phyloP scores from a whole-genome alignment of 352 stramenopile species.

The Stephanocyclus meneghinianus region DNA sequence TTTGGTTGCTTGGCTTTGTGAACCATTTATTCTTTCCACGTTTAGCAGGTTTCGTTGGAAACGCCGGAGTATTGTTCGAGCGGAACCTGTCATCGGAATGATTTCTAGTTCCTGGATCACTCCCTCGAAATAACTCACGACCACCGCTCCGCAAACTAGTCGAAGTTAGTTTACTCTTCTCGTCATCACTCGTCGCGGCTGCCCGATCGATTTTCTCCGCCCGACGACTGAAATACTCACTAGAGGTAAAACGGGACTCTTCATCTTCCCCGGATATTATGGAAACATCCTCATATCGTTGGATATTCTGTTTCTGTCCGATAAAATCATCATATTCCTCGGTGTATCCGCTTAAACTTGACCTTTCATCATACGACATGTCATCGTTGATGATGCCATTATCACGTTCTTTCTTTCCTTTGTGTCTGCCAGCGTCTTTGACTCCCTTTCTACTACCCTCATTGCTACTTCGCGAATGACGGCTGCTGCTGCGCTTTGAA shows the following conservation, averaged over 20 bases:
- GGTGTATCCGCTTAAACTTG: neutral
- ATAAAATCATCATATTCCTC: conserved; percentile 8
- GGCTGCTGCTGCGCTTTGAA: neutral
- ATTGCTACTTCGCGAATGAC: neutral
- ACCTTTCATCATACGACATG: too few species aligned
- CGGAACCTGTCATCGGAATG: too few species aligned
- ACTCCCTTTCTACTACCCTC: neutral
- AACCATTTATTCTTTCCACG: conserved; percentile 7
- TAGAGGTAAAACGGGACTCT: too few species aligned
- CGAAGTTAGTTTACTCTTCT: neutral
- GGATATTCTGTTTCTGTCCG: neutral
- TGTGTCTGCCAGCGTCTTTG: neutral
- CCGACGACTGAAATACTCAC: neutral
- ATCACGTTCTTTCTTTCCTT: neutral
- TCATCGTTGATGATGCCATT: neutral
- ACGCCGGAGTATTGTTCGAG: neutral
- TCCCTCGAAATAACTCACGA: neutral
- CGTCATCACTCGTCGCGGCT: neutral
- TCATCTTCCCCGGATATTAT: too few species aligned
- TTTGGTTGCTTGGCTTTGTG: neutral
- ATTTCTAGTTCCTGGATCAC: neutral
- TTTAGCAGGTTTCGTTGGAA: conserved; percentile 4
- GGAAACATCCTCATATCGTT: neutral
- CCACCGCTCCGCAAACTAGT: neutral
- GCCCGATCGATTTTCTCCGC: neutral